Percentiles rank a stretch among this genome's conserved stretches.
Evolutionary conservation across 306 rosid genomes (phyloP).

Genomic region (Dalbergia cultrata): DNA sequence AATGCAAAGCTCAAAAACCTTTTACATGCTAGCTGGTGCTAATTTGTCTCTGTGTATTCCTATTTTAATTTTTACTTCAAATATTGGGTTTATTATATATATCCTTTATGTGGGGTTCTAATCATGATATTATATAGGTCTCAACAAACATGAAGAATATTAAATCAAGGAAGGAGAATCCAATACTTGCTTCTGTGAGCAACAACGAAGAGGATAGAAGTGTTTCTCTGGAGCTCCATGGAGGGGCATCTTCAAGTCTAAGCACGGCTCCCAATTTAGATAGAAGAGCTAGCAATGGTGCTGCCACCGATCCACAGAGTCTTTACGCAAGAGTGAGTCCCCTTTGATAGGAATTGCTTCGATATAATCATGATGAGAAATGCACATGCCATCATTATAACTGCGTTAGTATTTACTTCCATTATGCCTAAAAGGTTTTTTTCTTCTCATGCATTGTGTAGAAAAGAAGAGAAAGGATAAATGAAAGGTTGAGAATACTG

Average conservation of each 20-base stretch:
- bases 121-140: slow-evolving; percentile 51
- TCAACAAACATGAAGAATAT: slow-evolving; percentile 46
- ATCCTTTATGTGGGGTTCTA: not conserved
- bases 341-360: not conserved
- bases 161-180: slow-evolving; percentile 51
- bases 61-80: not conserved
- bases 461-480: slow-evolving; percentile 94
- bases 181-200: slow-evolving; percentile 40
- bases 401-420: not conserved
- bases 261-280: slow-evolving; percentile 45
- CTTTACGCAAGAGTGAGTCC: slow-evolving; percentile 84
- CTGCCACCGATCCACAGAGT: slow-evolving; percentile 85
- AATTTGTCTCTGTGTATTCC: not conserved
- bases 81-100: not conserved
- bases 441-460: slow-evolving; percentile 42
- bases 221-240: slow-evolving; percentile 55
- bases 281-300: slow-evolving; percentile 56
- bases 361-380: not conserved
- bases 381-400: slow-evolving; percentile 5
- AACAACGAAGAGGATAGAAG: slow-evolving; percentile 54
- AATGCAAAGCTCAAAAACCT: not conserved
- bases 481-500: slow-evolving; percentile 79
- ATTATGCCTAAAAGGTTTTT: slow-evolving; percentile 6
- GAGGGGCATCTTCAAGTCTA: slow-evolving; percentile 48
- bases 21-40: not conserved